Evolutionary conservation across 495 filamentous ascomycete species (phyloP), one percentile per base, ranked within the genome.

Genomic region (Talaromyces proteolyticus): DNA sequence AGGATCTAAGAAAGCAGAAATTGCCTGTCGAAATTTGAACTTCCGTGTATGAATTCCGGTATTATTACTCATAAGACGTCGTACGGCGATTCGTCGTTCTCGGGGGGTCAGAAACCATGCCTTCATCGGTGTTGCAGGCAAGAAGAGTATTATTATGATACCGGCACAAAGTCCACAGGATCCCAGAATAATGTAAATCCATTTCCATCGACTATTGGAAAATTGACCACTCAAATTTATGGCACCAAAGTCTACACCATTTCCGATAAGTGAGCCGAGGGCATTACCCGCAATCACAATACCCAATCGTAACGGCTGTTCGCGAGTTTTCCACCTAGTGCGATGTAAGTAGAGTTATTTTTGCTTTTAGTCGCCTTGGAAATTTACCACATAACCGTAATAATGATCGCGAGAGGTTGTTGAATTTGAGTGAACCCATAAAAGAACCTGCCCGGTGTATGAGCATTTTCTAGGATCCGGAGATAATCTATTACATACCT

Each of bases 151-250:
- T 5, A 77, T 62, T n/a, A 75, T 58, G 0, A 74, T 55, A 0
- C 69, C 76, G 18, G 75, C 78, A 10, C 68, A 22, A 1, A 83
- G 57, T 0, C 84, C 87, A 14, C 85, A 49, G 11, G 76, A 51
- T 20, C 82, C 84, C 20, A 85, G 68, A 23, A 79, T 69, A 26
- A 86, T 54, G 53, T 84, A 85, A 69, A 85, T 77, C 42, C 74
- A 68, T 24, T 69, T 44, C 42, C 42, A 44, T 6, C 18, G 42
- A 44, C 6, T 7, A 21, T 4, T n/a, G 6, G 20, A 17, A 23
- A 44, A 44, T 21, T 4, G 42, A 10, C 42, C 42, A 21, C 20
- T n/a, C 24, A 44, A 21, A 21, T 44, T 17, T 6, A 20, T 21
- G 24, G 24, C 5, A 21, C 20, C 42, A n/a, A 21, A 44, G 17